phyloP scores from a whole-genome alignment of 2,329 filamentous ascomycete species.

The Fusarium sp. region DNA sequence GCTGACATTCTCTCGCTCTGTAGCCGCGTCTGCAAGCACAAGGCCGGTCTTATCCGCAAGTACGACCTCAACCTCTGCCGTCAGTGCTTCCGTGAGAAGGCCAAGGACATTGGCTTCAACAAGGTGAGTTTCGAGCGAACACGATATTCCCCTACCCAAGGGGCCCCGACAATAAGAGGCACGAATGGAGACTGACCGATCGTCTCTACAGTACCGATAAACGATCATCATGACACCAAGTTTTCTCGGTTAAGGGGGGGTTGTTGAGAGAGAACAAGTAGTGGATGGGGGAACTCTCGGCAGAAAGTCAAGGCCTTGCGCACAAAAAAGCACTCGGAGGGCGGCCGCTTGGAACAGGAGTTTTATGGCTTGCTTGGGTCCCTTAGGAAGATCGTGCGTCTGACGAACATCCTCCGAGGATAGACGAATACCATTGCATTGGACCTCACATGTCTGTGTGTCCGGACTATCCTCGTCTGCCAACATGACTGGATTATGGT shows the following conservation, averaged over 20 bases:
- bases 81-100: constrained; percentile 83
- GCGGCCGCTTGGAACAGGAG: constrained; percentile 60
- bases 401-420: constrained; percentile 57
- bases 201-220: constrained; percentile 53
- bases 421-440: constrained; percentile 59
- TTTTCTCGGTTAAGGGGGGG: constrained; percentile 42
- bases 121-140: constrained; percentile 64
- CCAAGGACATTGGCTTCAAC: constrained; percentile 78
- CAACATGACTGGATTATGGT: constrained; percentile 22
- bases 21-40: constrained; percentile 85
- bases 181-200: constrained; percentile 28
- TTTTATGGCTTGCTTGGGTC: constrained; percentile 60
- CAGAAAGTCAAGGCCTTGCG: constrained; percentile 50
- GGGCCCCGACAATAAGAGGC: neutral
- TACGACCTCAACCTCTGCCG: constrained; percentile 94
- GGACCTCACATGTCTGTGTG: constrained; percentile 44
- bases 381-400: constrained; percentile 55
- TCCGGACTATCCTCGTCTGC: constrained; percentile 17
- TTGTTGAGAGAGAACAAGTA: constrained; percentile 35
- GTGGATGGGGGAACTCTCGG: constrained; percentile 42
- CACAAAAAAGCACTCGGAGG: constrained; percentile 53
- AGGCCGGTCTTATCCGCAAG: constrained; percentile 99
- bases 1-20: constrained; percentile 48
- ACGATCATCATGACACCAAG: constrained; percentile 42
- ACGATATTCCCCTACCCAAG: neutral